phyloP scores from a whole-genome alignment of 73 alveolate species.

The Paramecium primaurelia region DNA sequence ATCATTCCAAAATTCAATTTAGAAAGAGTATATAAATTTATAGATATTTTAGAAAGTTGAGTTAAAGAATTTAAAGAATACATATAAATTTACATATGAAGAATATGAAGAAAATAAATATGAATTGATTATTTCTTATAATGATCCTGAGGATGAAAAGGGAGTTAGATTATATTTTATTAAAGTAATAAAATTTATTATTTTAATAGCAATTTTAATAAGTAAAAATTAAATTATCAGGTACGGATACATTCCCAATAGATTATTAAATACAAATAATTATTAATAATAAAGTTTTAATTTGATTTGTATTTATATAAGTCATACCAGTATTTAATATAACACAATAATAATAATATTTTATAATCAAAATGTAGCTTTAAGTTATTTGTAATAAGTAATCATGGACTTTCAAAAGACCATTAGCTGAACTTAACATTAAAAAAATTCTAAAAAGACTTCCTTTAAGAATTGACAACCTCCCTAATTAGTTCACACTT shows the following conservation, averaged over 20 bases:
- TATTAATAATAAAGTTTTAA: neutral
- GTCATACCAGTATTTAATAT: neutral
- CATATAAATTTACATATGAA: neutral
- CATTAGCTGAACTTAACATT: neutral
- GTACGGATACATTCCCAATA: conserved; percentile 41
- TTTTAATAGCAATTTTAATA: neutral
- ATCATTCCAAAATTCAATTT: conserved; percentile 40
- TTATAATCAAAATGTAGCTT: neutral
- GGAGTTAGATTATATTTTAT: neutral
- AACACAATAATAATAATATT: neutral
- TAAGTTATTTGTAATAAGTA: neutral
- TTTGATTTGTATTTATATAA: neutral
- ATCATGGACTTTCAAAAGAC: conserved; percentile 13
- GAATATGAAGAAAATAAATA: neutral
- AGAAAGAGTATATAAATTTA: neutral
- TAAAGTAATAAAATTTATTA: neutral
- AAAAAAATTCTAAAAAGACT: neutral
- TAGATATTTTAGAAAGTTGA: neutral
- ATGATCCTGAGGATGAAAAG: neutral
- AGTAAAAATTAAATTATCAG: conserved; percentile 15
- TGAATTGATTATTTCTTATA: neutral
- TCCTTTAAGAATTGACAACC: neutral
- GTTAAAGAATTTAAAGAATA: neutral
- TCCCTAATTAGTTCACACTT: neutral
- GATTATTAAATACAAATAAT: neutral